These are phyloP conservation scores for Hygrocybe coccinea DNA, from an alignment of 768 basidiomycete genomes.

Conservation along the genomic window DNA sequence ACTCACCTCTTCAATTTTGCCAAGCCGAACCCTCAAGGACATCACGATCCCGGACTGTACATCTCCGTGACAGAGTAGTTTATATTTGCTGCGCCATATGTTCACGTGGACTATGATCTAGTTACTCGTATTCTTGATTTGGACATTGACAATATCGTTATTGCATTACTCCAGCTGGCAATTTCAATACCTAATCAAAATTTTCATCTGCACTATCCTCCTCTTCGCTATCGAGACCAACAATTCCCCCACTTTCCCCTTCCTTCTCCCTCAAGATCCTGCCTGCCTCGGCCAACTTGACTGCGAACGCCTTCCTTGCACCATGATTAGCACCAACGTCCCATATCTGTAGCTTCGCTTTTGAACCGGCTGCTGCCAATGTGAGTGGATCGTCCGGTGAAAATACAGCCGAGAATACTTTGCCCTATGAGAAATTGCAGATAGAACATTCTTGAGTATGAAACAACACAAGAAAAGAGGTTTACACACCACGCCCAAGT, in stretches of 20 bases:
- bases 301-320: constrained; percentile 75
- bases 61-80: constrained; percentile 27
- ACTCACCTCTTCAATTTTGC: constrained; percentile 21
- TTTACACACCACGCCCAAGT: constrained; percentile 81
- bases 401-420: constrained; percentile 87
- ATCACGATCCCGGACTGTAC: constrained; percentile 62
- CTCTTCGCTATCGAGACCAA: constrained; percentile 64
- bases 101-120: background rate
- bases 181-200: constrained; percentile 25
- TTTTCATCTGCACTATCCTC: constrained; percentile 66
- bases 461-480: background rate
- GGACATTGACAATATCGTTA: no score
- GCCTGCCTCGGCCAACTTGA: constrained; percentile 72
- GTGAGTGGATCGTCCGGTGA: constrained; percentile 95
- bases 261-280: constrained; percentile 60
- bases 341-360: constrained; percentile 93
- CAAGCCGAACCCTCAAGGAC: constrained; percentile 65
- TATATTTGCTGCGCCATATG: background rate
- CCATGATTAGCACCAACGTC: constrained; percentile 83
- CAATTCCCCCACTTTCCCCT: constrained; percentile 53
- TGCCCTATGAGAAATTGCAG: constrained; percentile 55
- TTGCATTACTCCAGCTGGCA: background rate
- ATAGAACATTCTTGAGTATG: constrained; percentile 4
- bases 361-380: constrained; percentile 89
- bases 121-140: background rate